Evolutionary conservation across 345 rosid species (phyloP).

Genomic region (Zanthoxylum bungeanum): DNA sequence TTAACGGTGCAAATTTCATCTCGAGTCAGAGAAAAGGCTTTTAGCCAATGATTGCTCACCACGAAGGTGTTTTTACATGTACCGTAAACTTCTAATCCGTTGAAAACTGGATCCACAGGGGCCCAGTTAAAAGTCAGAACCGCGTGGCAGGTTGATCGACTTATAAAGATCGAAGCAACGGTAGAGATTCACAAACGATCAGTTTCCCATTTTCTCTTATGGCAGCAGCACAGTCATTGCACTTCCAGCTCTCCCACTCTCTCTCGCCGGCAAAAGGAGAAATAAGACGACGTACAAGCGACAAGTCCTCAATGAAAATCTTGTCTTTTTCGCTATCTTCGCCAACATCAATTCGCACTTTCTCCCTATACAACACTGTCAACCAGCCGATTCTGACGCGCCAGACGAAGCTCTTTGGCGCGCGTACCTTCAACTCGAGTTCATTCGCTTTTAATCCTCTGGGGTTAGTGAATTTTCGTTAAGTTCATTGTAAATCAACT

Average conservation of each 20-base stretch:
- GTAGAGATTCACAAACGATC: neutral
- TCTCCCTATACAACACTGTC: conserved; percentile 26
- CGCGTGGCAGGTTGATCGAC: neutral
- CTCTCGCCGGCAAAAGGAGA: neutral
- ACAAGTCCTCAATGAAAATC: conserved; percentile 15
- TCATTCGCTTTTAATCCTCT: conserved; percentile 55
- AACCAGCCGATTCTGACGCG: conserved; percentile 16
- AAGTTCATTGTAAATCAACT: neutral
- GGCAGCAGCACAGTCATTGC: neutral
- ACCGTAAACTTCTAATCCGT: neutral
- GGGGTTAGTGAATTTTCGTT: conserved; percentile 27
- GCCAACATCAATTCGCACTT: conserved; percentile 17
- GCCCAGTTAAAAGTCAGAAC: neutral
- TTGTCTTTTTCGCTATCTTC: conserved; percentile 29
- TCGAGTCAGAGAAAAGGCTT: neutral
- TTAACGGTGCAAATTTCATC: neutral
- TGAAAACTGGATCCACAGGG: neutral
- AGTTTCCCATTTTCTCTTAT: neutral
- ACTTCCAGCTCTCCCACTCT: neutral
- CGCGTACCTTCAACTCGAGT: conserved; percentile 25
- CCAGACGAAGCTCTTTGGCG: conserved; percentile 1
- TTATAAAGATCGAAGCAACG: neutral
- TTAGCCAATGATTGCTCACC: neutral
- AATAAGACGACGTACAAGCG: neutral
- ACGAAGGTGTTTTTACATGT: neutral